Base-by-base conservation (phyloP, 1,284 basidiomycete species). In the Malassezia caprae region DNA sequence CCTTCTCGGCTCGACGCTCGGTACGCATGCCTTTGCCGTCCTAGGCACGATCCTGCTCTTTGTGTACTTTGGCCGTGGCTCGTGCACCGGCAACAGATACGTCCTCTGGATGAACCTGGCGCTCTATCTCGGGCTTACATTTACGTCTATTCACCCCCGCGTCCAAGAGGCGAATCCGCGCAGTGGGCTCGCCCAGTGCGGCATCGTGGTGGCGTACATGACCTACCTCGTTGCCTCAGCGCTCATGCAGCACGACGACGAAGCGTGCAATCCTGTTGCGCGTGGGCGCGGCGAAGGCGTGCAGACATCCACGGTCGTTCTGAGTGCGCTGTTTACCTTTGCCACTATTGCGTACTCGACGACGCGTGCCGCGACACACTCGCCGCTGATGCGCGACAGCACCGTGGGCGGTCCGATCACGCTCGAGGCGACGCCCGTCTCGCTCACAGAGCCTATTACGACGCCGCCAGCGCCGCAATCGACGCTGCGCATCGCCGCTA, bases 271-370 rank as follows among this genome's bases (percentile, higher is more conserved):
- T 75, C 93, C 94, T 0, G 80, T 96, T 17, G 79, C 81, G 28
- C 79, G 81, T 45, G 78, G 78, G 11, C 77, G 79, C 17, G 80
- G 79, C 2, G 81, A 78, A 62, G 84, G 79, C 45, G 87, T 90
- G 1, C 83, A 86, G 60, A 90, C 84, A 21, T 90, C 89, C 3
- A 87, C 89, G 1, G 84, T 93, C 30, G 80, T 96, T 24, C 79
- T 96, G 40, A 94, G 93, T 40, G 94, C 89, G 4, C 76, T 90
- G 13, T 96, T 99, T 77, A 99, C 93, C 1, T 96, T 99, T 81
- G 77, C 96, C 43, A 91, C 94, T 2, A 96, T 98, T 64, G 93
- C 94, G 10, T 98, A 96, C 75, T 94, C 90, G 21, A 98, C 93
- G 0, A 89, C 85, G 21, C 81, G 94, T 43, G 93, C 94, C 1